Evolutionary conservation across 1,284 basidiomycete genomes (phyloP).

Genomic region (Trametes versicolor): DNA sequence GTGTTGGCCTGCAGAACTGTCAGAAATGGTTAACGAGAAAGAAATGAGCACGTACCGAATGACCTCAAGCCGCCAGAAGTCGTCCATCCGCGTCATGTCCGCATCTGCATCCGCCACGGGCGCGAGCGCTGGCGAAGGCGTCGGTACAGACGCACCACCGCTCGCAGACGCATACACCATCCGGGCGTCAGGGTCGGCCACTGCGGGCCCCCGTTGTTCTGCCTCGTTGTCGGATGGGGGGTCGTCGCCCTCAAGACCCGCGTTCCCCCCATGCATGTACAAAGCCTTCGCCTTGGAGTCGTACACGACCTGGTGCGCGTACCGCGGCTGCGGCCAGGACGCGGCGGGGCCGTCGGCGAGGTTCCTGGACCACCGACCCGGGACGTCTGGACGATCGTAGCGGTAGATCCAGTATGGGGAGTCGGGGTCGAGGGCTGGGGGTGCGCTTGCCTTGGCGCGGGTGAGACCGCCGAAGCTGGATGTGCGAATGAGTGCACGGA

Average conservation of each 20-base stretch:
- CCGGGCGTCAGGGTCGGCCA: background rate
- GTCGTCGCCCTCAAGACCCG: conserved; percentile 48
- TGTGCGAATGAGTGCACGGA: background rate
- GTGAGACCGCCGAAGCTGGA: conserved; percentile 69
- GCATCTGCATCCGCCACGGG: conserved; percentile 36
- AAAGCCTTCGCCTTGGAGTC: conserved; percentile 62
- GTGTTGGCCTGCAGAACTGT: conserved; percentile 55
- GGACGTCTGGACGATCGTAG: conserved; percentile 57
- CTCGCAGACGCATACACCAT: background rate
- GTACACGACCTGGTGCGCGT: conserved; percentile 82
- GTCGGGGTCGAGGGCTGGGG: conserved; percentile 58
- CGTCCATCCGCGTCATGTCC: conserved; percentile 66
- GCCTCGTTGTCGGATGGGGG: background rate
- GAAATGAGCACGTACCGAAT: conserved; percentile 56
- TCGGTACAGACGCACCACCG: conserved; percentile 3
- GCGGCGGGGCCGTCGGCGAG: conserved; percentile 44
- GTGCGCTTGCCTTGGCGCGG: conserved; percentile 49
- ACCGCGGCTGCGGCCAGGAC: conserved; percentile 53
- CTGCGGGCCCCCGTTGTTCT: conserved; percentile 13
- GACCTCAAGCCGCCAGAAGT: conserved; percentile 80
- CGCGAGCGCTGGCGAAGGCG: conserved; percentile 2
- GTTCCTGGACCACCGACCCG: conserved; percentile 72
- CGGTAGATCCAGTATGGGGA: conserved; percentile 72
- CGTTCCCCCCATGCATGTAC: conserved; percentile 80
- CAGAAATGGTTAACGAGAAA: background rate